Base-by-base conservation (phyloP, 2,329 filamentous ascomycete species). In the Massarina eburnea region DNA sequence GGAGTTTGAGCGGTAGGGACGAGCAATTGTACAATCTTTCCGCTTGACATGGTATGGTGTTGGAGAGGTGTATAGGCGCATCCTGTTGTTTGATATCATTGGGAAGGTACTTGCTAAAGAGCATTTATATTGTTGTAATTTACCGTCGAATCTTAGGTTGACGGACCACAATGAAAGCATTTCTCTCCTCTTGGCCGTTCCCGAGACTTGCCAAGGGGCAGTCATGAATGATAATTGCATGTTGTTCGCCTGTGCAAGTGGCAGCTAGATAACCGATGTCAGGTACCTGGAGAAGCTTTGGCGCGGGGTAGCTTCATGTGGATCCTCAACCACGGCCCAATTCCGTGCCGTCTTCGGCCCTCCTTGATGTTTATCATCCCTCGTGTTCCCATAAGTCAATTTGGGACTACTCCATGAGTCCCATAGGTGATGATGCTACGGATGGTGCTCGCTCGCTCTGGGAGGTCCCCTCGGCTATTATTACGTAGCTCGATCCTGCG, bases 1-100 rank as follows among this genome's bases (percentile, higher is more conserved):
- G 26, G 67, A 71, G 59, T 71, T 71, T 57, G 68, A 71, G 48
- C 52, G 65, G 51, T 66, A 64, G 51, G 14, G 3, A 8, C 4
- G n/a, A 30, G 12, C 27, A 14, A 14, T 6, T 30, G 12, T 14
- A 5, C n/a, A 8, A 14, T 14, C 27, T 30, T 14, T 30, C 27
- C 12, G n/a, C 12, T 14, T 30, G 12, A 30, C n/a, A 14, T 14
- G 12, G 5, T 14, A 30, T 30, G 27, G 6, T 14, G 12, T 4
- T 30, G 27, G 27, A 14, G 27, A 30, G 27, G 12, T 35, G 14
- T 26, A n/a, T 20, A 17, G 22, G 39, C 36, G 32, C 20, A 14
- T 14, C 12, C 14, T 24, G 20, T 32, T 14, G 29, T 35, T 43
- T 34, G 40, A 43, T 48, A 48, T 48, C 45, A 44, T 41, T 45